Conservation (phyloP, 129 eudicot species). For the Centrapalus pauciflorus region DNA sequence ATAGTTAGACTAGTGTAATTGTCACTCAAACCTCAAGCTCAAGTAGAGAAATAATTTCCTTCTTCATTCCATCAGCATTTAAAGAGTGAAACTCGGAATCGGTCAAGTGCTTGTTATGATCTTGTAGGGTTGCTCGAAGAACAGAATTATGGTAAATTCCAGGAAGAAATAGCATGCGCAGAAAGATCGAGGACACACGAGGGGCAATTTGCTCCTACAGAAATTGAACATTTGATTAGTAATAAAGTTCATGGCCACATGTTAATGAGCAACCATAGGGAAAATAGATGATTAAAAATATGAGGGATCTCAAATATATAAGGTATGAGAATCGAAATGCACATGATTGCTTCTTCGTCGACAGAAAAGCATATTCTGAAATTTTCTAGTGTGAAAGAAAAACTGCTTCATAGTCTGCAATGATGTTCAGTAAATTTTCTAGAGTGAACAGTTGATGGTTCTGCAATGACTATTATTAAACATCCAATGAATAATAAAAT, state of each 20-base stretch:
- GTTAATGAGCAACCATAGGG: not conserved
- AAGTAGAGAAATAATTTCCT: constrained; percentile 66
- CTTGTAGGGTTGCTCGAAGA: constrained; percentile 61
- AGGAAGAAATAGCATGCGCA: constrained; percentile 72
- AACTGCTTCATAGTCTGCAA: too few relatives aligned
- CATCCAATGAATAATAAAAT: not conserved
- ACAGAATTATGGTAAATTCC: constrained; percentile 59
- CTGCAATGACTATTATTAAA: not conserved
- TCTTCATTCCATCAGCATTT: constrained; percentile 70
- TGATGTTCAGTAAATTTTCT: too few relatives aligned
- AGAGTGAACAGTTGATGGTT: too few relatives aligned
- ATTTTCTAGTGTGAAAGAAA: too few relatives aligned
- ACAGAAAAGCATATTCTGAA: not conserved
- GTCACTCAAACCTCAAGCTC: constrained; percentile 63
- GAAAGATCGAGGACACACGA: constrained; percentile 65
- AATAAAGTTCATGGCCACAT: constrained; percentile 2
- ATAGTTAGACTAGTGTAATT: not conserved
- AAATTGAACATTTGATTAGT: not conserved
- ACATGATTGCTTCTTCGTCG: not conserved
- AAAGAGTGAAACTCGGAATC: constrained; percentile 74
- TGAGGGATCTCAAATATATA: not conserved
- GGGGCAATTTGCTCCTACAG: constrained; percentile 77
- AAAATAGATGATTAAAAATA: not conserved
- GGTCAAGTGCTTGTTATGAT: constrained; percentile 72
- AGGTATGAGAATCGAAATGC: not conserved